Evolutionary conservation across 129 eudicot species (phyloP).

Genomic region (Flaveria robusta): DNA sequence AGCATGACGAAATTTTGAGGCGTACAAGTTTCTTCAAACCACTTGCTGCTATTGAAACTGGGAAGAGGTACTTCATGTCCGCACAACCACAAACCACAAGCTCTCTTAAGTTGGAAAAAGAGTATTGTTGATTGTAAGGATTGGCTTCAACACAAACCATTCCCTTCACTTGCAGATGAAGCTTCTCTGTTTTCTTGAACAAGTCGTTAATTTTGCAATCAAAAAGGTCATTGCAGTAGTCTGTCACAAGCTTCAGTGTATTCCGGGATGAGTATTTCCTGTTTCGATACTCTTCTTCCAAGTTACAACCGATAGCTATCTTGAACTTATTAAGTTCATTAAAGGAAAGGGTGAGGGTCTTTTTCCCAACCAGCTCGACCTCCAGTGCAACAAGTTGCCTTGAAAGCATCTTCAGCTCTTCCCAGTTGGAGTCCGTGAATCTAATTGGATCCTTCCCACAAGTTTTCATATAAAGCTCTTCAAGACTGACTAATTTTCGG

Average conservation of each 20-base stretch:
- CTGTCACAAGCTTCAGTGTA: neutral
- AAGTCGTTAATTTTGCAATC: constrained; percentile 1
- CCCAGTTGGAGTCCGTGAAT: neutral
- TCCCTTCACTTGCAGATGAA: neutral
- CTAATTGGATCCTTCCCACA: neutral
- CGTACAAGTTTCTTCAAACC: constrained; percentile 12
- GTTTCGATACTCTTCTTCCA: rapidly evolving
- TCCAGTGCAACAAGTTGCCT: neutral
- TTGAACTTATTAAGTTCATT: constrained; percentile 2
- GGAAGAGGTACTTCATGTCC: neutral
- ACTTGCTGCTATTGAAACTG: neutral
- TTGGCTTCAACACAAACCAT: neutral
- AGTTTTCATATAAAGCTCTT: constrained; percentile 16
- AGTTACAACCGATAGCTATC: constrained; percentile 7
- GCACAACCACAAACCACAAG: neutral
- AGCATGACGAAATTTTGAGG: neutral
- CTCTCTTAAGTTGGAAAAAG: neutral
- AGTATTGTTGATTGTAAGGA: neutral
- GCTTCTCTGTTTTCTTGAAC: neutral
- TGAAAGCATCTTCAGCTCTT: neutral
- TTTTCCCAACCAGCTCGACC: neutral
- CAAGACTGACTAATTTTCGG: neutral
- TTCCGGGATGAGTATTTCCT: neutral
- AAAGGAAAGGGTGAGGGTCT: neutral
- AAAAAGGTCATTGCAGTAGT: neutral